Evolutionary conservation across 805 yeast genomes (phyloP).

Genomic region (Yarrowia bubula): DNA sequence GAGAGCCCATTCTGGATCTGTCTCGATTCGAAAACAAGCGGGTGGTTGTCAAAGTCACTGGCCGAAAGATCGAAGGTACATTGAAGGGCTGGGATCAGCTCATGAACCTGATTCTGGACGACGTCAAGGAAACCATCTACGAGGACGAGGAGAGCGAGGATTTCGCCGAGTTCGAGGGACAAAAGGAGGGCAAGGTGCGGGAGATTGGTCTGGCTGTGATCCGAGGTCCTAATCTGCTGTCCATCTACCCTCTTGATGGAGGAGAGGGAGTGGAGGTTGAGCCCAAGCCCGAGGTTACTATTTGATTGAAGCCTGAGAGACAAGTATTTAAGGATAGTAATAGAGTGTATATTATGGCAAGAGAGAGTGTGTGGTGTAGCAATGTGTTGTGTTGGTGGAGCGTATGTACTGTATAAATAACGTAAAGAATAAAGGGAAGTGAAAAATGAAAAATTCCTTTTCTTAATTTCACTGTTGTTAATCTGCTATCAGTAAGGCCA

Average conservation of each 20-base stretch:
- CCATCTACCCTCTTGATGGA: slow-evolving; percentile 70
- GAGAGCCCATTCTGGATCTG: slow-evolving; percentile 84
- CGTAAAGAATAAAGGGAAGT: too few species aligned
- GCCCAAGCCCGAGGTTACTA: slow-evolving; percentile 21
- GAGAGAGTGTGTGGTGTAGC: neutral
- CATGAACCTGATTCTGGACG: slow-evolving; percentile 74
- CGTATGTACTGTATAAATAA: too few species aligned
- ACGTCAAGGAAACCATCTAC: slow-evolving; percentile 56
- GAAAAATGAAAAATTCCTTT: too few species aligned
- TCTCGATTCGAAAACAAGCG: slow-evolving; percentile 69
- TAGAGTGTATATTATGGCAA: slow-evolving; percentile 21
- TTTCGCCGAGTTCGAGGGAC: slow-evolving; percentile 55
- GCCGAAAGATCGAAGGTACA: slow-evolving; percentile 75
- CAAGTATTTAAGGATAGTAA: slow-evolving; percentile 18
- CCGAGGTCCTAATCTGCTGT: slow-evolving; percentile 76
- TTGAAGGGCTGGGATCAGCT: slow-evolving; percentile 93
- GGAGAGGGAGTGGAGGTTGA: slow-evolving; percentile 50
- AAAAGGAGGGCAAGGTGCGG: slow-evolving; percentile 58
- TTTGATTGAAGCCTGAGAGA: slow-evolving; percentile 21
- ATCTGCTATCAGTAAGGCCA: too few species aligned
- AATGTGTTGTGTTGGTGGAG: neutral
- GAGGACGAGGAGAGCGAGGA: slow-evolving; percentile 44
- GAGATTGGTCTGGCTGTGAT: slow-evolving; percentile 75
- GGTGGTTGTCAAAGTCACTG: slow-evolving; percentile 75
- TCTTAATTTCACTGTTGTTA: too few species aligned